Base-by-base conservation (phyloP, 192 early-diverging fungal species). In the Coemansia sp. region DNA sequence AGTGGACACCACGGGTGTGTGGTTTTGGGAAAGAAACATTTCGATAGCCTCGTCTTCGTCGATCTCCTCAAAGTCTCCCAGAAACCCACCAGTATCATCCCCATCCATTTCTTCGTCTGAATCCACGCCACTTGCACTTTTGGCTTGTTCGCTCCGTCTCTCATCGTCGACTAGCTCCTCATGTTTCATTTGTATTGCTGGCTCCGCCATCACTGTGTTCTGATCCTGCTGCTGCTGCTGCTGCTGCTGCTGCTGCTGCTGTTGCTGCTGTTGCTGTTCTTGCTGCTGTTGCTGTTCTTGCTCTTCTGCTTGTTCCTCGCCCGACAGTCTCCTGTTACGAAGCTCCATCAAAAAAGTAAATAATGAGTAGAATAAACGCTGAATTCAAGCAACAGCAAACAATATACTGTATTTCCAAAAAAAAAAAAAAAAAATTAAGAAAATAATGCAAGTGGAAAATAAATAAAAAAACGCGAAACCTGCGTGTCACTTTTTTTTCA, bases 41-140 rank as follows among this genome's bases (percentile, higher is more conserved):
- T 83, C 65, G 5, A 83, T 75, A 11, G 73, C 80, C 36, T 83
- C 81, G 18, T 83, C 75, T 8, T 77, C 81, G 12, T 74, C 72
- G 22, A 83, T 83, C 59, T 83, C 81, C 45, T 83, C 81, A 67
- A 83, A 75, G 28, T 76, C 81, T 22, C 75, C 75, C 8, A 77
- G 45, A 20, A 77, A 77, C 14, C 60, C 69, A 0, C 67, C 75
- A 15, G 51, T n/a, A 17, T 62, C 67, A 43, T 68, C 59, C 37
- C 39, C 12, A 11, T 52, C 51, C 64, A 65, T 54, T 8, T 34
- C 51, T 17, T 20, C 53, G 37, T 39, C 53, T 20, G 32, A 15
- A 45, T 17, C 64, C 7, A 51, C 51, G 2, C 48, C 22, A 22
- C 64, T 65, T 65, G 35, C 4, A 17, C 45, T 48, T 15, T 48